Evolutionary conservation across 1,284 basidiomycete genomes (phyloP).

Genomic region (Xerocomus minutiporus): DNA sequence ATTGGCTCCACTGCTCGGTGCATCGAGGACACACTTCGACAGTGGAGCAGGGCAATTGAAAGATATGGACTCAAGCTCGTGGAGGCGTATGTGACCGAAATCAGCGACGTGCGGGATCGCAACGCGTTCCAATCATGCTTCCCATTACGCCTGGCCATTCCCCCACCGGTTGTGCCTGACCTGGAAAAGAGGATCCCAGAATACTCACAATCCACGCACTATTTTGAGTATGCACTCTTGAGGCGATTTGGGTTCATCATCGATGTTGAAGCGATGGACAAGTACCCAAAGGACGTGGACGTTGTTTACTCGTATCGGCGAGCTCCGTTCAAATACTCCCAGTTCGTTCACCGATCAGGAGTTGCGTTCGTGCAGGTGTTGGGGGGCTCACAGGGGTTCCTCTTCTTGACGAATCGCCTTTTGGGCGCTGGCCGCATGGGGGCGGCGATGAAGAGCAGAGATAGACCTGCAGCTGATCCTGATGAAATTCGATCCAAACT

Average conservation of each 20-base stretch:
- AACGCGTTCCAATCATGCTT: conserved; percentile 89
- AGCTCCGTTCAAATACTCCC: conserved; percentile 72
- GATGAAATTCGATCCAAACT: conserved; percentile 61
- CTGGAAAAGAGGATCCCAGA: conserved; percentile 65
- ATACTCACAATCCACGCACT: conserved; percentile 58
- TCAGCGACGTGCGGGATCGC: conserved; percentile 73
- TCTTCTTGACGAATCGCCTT: conserved; percentile 84
- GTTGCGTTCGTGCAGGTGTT: conserved; percentile 84
- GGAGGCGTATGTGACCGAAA: conserved; percentile 87
- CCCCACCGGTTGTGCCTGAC: conserved; percentile 70
- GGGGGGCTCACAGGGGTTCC: conserved; percentile 73
- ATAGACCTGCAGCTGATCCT: conserved; percentile 46
- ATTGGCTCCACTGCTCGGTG: conserved; percentile 94
- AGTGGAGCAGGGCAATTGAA: conserved; percentile 84
- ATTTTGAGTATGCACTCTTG: conserved; percentile 80
- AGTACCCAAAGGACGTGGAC: conserved; percentile 76
- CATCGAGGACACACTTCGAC: conserved; percentile 85
- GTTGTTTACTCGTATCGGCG: conserved; percentile 89
- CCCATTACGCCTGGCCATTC: conserved; percentile 68
- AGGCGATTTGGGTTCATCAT: conserved; percentile 78
- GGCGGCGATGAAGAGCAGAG: conserved; percentile 47
- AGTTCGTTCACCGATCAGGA: conserved; percentile 86
- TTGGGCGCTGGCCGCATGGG: conserved; percentile 65
- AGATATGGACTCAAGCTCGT: conserved; percentile 89
- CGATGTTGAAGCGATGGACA: conserved; percentile 75